Percentiles rank a stretch among this genome's conserved stretches.
phyloP scores from a whole-genome alignment of 257 asterid genomes.

The Fraxinus americana region DNA sequence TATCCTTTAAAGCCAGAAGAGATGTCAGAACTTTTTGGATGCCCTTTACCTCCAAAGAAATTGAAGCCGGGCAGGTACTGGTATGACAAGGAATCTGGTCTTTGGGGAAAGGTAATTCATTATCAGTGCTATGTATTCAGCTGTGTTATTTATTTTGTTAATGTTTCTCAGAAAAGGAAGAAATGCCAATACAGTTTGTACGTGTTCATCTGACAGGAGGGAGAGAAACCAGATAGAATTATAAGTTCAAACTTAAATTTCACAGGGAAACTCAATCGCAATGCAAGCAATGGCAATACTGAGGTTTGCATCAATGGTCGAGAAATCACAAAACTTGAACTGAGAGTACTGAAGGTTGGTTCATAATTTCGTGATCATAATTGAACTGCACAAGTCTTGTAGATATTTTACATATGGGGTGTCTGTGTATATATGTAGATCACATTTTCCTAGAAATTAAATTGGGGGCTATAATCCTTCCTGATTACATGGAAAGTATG shows the following conservation, averaged over 20 bases:
- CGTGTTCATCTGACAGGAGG: slow-evolving; percentile 62
- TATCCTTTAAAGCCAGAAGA: slow-evolving; percentile 79
- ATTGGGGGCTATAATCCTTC: not conserved
- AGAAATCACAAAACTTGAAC: slow-evolving; percentile 88
- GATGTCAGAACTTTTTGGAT: slow-evolving; percentile 80
- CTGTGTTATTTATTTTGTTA: slow-evolving; percentile 6
- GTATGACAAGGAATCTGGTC: slow-evolving; percentile 96
- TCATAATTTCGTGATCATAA: slow-evolving; percentile 5
- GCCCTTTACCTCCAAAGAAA: slow-evolving; percentile 77
- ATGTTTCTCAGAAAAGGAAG: slow-evolving; percentile 15
- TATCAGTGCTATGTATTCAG: slow-evolving; percentile 20
- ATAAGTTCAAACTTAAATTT: slow-evolving; percentile 84
- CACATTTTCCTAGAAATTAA: not conserved
- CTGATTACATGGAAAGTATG: not conserved
- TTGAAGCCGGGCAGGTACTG: slow-evolving; percentile 91
- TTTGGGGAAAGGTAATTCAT: slow-evolving; percentile 83
- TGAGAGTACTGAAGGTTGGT: slow-evolving; percentile 79
- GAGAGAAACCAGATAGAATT: slow-evolving; percentile 87
- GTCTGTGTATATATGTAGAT: not conserved
- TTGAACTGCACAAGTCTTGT: not conserved
- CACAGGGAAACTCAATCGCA: slow-evolving; percentile 81
- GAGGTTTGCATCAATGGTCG: slow-evolving; percentile 95
- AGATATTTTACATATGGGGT: not conserved
- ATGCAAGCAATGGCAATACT: slow-evolving; percentile 89
- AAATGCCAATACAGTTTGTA: slow-evolving; percentile 34